phyloP scores from a whole-genome alignment of 495 filamentous ascomycete species.

The Lichenothelia convexa region DNA sequence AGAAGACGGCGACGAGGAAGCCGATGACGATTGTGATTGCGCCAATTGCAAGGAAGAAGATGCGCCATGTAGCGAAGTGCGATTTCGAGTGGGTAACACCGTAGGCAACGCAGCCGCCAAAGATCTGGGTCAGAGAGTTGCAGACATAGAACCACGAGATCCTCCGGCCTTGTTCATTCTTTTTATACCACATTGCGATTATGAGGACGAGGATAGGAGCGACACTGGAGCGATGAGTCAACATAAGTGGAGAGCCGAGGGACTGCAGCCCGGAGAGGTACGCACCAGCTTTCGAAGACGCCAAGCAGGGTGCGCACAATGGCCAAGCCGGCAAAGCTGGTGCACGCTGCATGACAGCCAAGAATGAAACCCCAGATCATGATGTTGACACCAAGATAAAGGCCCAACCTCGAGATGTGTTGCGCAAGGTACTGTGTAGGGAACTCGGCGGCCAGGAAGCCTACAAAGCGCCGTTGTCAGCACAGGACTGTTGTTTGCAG shows the following conservation, averaged over 20 bases:
- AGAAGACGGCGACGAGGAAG: slow-evolving; percentile 6
- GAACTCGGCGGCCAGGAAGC: slow-evolving; percentile 13
- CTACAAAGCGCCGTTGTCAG: too few relatives aligned
- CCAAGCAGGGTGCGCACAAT: slow-evolving; percentile 40
- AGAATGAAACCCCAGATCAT: slow-evolving; percentile 32
- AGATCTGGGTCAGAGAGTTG: slow-evolving; percentile 39
- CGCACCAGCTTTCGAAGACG: slow-evolving; percentile 44
- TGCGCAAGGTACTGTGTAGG: slow-evolving; percentile 27
- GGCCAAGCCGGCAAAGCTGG: slow-evolving; percentile 28
- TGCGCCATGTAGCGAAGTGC: slow-evolving; percentile 7
- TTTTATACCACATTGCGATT: slow-evolving; percentile 41
- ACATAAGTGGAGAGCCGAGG: too few relatives aligned
- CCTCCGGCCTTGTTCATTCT: slow-evolving; percentile 39
- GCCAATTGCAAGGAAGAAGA: slow-evolving; percentile 9
- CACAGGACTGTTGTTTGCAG: too few relatives aligned
- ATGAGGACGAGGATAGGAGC: slow-evolving; percentile 36
- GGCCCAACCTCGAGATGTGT: slow-evolving; percentile 4
- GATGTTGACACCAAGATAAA: slow-evolving; percentile 12
- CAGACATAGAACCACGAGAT: slow-evolving; percentile 49
- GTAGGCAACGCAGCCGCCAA: slow-evolving; percentile 38
- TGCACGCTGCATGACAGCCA: slow-evolving; percentile 33
- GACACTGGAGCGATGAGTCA: too few relatives aligned
- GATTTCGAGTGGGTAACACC: slow-evolving; percentile 33
- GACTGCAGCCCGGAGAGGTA: too few relatives aligned
- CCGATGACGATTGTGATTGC: slow-evolving; percentile 3